Evolutionary conservation across 192 early-diverging fungal species (phyloP), one percentile per base, ranked within the genome.

Genomic region (Lobosporangium transversale): DNA sequence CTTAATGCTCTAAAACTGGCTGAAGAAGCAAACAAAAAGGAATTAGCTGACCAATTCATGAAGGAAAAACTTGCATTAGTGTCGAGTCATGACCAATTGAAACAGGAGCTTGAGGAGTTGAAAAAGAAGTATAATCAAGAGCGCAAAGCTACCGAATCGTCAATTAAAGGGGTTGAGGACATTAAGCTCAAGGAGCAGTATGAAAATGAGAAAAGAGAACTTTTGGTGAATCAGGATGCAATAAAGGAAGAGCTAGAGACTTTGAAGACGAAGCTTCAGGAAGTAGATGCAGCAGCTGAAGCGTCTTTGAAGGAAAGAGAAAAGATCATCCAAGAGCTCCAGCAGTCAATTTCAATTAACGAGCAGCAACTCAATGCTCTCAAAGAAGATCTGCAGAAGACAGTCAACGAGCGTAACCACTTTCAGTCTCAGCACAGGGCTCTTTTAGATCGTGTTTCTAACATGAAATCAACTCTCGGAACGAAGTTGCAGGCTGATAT

Each of bases 401-500:
- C 61, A 3, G 56, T 43, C 2, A 82, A 81, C 31, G 84, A 90
- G 33, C 85, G 85, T 27, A 71, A 83, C 20, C 76, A 82, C 23
- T 58, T 92, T 10, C 68, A 79, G 26, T 52, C 68, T 24, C 89
- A 94, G 35, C 80, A 95, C 57, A 86, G 90, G 44, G 65, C 85
- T 37, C 73, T 96, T 17, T 70, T 97, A 44, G 93, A 89, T 27
- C 89, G 91, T 52, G 81, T 98, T 6, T 82, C 88, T 2, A 88
- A 83, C 26, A 90, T 96, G 85, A 95, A 95, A 66, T 91, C 88
- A 31, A 89, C 92, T 0, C 70, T 97, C 3, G 89, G 85, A 32
- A 88, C 94, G 14, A 91, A 93, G 79, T 82, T 97, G 52, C 92
- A 95, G 69, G 90, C 88, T 12, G 95, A 98, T 58, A 91, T 92